Evolutionary conservation across 1,284 basidiomycete genomes (phyloP).

Genomic region (Sanghuangporus sanghuang): DNA sequence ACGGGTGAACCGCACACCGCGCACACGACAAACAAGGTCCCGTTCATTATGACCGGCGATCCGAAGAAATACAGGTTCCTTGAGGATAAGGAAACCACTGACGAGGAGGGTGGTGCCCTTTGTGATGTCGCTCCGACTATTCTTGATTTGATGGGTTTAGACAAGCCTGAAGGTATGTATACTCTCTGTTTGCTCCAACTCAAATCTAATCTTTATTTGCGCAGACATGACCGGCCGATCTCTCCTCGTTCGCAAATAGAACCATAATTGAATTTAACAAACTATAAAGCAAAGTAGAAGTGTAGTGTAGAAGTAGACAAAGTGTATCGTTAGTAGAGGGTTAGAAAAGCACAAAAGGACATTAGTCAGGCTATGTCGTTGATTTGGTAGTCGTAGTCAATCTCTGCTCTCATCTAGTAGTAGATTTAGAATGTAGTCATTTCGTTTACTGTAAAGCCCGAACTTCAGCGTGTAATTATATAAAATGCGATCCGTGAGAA

Average conservation of each 20-base stretch:
- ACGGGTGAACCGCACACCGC: constrained; percentile 85
- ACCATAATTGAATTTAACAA: neutral
- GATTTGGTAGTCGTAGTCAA: neutral
- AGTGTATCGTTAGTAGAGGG: constrained; percentile 4
- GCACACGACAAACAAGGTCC: constrained; percentile 82
- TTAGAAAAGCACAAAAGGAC: neutral
- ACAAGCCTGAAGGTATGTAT: constrained; percentile 52
- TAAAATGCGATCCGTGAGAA: neutral
- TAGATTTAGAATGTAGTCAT: neutral
- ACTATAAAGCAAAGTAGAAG: neutral
- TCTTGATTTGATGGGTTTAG: constrained; percentile 64
- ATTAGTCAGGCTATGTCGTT: neutral
- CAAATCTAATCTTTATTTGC: constrained; percentile 13
- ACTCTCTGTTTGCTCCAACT: neutral
- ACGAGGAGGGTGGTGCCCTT: constrained; percentile 63
- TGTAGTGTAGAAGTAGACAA: neutral
- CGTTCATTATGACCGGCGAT: constrained; percentile 71
- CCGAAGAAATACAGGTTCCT: constrained; percentile 43
- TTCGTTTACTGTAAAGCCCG: neutral
- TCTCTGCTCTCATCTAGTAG: neutral
- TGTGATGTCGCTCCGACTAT: constrained; percentile 88
- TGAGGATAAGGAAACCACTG: constrained; percentile 38
- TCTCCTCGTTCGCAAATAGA: constrained; percentile 35
- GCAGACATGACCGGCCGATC: constrained; percentile 57
- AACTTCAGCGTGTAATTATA: neutral